These are phyloP conservation scores for Vaccinium corymbosum DNA, from an alignment of 148 eudicot genomes.

Conservation along the genomic window DNA sequence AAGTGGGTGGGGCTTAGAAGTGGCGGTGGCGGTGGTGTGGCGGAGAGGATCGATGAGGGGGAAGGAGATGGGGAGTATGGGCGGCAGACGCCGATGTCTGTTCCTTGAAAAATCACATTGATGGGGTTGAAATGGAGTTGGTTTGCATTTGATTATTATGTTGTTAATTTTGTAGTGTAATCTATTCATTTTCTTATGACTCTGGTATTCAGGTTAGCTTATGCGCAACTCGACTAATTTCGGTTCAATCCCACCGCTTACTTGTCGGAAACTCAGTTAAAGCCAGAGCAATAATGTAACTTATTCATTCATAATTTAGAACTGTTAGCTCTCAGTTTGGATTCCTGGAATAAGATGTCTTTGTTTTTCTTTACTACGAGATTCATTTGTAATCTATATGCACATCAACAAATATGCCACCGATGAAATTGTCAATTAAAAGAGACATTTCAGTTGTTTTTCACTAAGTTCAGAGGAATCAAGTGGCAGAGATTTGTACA, in stretches of 20 bases:
- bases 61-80: conserved; percentile 34
- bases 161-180: not conserved
- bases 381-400: not conserved
- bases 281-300: too few species aligned
- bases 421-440: not conserved
- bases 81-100: conserved; percentile 48
- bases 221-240: too few species aligned
- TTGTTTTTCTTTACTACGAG: not conserved
- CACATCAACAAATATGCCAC: not conserved
- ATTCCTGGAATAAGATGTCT: not conserved
- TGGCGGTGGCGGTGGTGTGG: conserved; percentile 11
- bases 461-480: not conserved
- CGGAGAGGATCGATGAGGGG: conserved; percentile 23
- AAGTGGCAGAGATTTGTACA: too few species aligned
- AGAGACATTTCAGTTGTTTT: not conserved
- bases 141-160: not conserved
- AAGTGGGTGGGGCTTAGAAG: conserved; percentile 25
- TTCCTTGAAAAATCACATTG: conserved; percentile 35
- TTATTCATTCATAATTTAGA: not conserved
- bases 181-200: not conserved
- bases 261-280: too few species aligned
- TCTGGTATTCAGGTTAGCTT: too few species aligned
- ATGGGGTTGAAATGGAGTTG: not conserved
- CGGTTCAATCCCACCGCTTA: too few species aligned
- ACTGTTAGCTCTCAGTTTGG: not conserved